Evolutionary conservation across 352 stramenopile genomes (phyloP), one percentile per base, ranked within the genome.

Genomic region (Pythium dissotocum): DNA sequence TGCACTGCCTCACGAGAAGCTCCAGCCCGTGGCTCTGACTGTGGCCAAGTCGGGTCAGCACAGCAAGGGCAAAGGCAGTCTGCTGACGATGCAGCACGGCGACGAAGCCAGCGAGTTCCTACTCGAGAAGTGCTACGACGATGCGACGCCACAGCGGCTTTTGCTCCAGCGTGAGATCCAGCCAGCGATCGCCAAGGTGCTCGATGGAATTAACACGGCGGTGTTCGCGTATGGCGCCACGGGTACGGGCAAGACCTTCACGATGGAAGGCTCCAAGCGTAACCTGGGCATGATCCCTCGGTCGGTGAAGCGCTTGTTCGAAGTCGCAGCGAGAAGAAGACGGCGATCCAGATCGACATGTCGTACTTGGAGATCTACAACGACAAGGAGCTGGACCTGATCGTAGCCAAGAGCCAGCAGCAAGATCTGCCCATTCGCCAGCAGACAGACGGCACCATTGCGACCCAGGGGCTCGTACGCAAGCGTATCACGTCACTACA

Each of bases 281-380:
- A 24, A 24, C 21, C 21, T 24, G 4, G 83, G 82, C 24, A 78
- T 91, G 61, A 82, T 85, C 48, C 76, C 74, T 18, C 78, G 78
- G 7, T 77, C 68, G 3, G 42, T 88, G 36, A 75, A 77, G 52
- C 70, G 70, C 26, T 48, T 92, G 18, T 87, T 92, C 44, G 70
- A 82, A 32, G 65, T 79, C 18, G 65, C 55, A 0, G 48, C 60
- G 2, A 80, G n/a, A 46, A 74, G 21, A 63, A 63, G 24, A 63
- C 61, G 4, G n/a, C 63, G 38, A 35, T 74, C 44, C 59, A 76
- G 46, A 42, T 86, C 58, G 54, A 75, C 8, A 55, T 92, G 49
- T 85, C 74, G 56, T 97, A 93, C 62, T 65, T 97, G 1, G 85
- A 97, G 75, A 84, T 97, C 48, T 97, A 96, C 77, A 96, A 97